Evolutionary conservation across 2,329 filamentous ascomycete species (phyloP).

Genomic region (Fusarium longipes): DNA sequence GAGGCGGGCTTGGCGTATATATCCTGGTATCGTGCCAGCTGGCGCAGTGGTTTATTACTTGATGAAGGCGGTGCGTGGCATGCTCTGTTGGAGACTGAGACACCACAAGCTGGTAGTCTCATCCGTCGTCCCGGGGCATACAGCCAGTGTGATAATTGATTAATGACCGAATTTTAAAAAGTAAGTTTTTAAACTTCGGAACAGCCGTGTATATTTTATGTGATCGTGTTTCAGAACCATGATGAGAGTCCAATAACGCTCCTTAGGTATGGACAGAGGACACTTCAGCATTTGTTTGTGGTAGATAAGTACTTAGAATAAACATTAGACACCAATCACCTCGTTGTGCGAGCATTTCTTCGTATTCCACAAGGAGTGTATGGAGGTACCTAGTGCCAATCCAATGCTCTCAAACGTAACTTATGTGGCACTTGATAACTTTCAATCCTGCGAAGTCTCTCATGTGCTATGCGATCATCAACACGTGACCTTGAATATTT

Average conservation of each 20-base stretch:
- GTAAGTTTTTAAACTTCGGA: constrained; percentile 3
- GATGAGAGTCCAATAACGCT: neutral
- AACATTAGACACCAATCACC: no score
- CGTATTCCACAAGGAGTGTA: neutral
- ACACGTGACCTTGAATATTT: constrained; percentile 34
- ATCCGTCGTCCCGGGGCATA: constrained; percentile 30
- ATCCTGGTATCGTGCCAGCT: constrained; percentile 48
- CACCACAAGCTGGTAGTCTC: constrained; percentile 27
- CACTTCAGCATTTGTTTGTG: no score
- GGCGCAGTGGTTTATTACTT: constrained; percentile 50
- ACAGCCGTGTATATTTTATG: neutral
- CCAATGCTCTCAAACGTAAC: neutral
- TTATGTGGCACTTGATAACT: no score
- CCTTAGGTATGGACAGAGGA: no score
- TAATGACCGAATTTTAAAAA: constrained; percentile 47
- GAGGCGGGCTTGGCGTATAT: constrained; percentile 48
- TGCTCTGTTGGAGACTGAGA: constrained; percentile 40
- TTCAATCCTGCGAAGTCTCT: neutral
- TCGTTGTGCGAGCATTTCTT: no score
- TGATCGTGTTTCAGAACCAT: neutral
- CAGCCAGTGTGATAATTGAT: constrained; percentile 47
- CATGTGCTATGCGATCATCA: constrained; percentile 27
- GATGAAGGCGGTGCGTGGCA: constrained; percentile 38
- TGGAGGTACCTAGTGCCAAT: no score
- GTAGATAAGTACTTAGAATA: no score